Percentiles rank a stretch among this genome's conserved stretches.
phyloP scores from a whole-genome alignment of 2,329 filamentous ascomycete species.

The Stachybotrys echinatus region DNA sequence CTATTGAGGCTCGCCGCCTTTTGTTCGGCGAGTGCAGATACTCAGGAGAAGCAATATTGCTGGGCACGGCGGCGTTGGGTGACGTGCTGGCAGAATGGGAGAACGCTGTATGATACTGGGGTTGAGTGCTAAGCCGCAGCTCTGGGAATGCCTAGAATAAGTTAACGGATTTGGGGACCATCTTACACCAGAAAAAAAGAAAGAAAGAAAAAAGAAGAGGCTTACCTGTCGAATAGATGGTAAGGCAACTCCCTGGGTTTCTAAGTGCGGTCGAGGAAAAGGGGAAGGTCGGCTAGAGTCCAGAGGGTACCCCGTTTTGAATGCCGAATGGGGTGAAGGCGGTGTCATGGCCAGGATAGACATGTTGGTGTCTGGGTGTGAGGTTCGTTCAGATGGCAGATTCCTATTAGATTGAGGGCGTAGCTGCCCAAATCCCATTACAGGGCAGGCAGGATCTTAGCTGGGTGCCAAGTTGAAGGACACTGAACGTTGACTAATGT shows the following conservation, averaged over 20 bases:
- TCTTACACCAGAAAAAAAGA: too few species aligned
- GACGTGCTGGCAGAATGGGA: constrained; percentile 27
- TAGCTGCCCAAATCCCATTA: constrained; percentile 37
- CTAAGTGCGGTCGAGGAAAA: constrained; percentile 26
- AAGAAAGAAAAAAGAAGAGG: too few species aligned
- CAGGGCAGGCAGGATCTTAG: constrained; percentile 9
- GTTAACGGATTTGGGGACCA: constrained; percentile 18
- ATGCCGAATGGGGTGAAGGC: constrained; percentile 33
- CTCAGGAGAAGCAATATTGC: constrained; percentile 33
- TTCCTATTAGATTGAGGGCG: constrained; percentile 19
- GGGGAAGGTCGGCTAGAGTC: constrained; percentile 28
- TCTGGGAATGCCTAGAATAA: constrained; percentile 40
- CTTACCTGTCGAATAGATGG: constrained; percentile 50
- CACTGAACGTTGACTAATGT: too few species aligned
- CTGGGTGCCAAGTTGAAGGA: too few species aligned
- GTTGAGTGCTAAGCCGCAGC: constrained; percentile 28
- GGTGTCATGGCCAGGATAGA: constrained; percentile 44
- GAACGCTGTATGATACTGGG: constrained; percentile 23
- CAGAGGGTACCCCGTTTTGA: constrained; percentile 34
- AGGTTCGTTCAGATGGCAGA: constrained; percentile 16
- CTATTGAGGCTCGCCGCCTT: constrained; percentile 38
- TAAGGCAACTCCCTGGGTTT: constrained; percentile 37
- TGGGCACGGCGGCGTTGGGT: constrained; percentile 20
- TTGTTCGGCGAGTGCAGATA: constrained; percentile 48
- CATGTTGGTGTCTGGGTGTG: constrained; percentile 32